These are phyloP conservation scores for Boletellus ananas DNA, from an alignment of 768 basidiomycete genomes.

Conservation along the genomic window DNA sequence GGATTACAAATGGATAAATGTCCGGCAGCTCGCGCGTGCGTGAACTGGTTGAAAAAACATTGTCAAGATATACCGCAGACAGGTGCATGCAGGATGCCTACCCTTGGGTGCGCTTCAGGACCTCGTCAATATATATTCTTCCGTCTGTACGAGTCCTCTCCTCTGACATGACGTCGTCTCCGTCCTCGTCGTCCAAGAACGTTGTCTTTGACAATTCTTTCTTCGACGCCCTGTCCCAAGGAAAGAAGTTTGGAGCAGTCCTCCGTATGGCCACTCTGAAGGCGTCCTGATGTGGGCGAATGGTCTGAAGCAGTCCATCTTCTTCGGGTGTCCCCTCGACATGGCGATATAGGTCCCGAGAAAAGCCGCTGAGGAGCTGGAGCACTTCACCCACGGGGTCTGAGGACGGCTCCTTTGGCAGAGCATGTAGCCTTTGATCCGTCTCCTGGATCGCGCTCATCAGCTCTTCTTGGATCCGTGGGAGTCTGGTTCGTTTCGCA, in stretches of 20 bases:
- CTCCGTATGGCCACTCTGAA: conserved; percentile 47
- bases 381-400: conserved; percentile 59
- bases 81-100: conserved; percentile 27
- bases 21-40: conserved; percentile 69
- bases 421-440: conserved; percentile 25
- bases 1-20: conserved; percentile 61
- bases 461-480: conserved; percentile 58
- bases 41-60: conserved; percentile 39
- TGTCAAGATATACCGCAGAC: not conserved
- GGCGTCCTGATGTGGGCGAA: conserved; percentile 44
- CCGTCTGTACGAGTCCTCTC: not conserved
- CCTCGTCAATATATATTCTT: conserved; percentile 50
- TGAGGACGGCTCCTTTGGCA: conserved; percentile 51
- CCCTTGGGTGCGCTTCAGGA: conserved; percentile 44
- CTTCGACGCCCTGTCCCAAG: conserved; percentile 33
- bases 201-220: conserved; percentile 6
- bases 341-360: conserved; percentile 38
- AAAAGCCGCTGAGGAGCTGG: conserved; percentile 44
- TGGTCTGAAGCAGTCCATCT: conserved; percentile 52
- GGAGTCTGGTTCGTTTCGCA: conserved; percentile 42
- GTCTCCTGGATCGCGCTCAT: conserved; percentile 41
- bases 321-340: conserved; percentile 52
- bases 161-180: conserved; percentile 1
- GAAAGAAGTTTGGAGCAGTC: conserved; percentile 58
- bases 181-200: conserved; percentile 44